phyloP scores from a whole-genome alignment of 345 rosid species.

The Heritiera fomes region DNA sequence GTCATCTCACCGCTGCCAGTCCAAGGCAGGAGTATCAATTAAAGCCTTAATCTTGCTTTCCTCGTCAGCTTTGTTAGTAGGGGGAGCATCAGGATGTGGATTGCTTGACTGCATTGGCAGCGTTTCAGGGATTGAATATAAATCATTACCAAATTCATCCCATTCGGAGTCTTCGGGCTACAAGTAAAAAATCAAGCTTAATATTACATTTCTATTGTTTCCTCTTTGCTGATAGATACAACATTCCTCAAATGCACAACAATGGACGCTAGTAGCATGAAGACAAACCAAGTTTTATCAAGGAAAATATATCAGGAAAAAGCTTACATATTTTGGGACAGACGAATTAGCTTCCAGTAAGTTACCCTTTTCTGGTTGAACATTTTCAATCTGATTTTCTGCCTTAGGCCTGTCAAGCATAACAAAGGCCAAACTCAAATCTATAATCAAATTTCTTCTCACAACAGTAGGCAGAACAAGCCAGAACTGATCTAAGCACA shows the following conservation, averaged over 20 bases:
- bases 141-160: conserved; percentile 98
- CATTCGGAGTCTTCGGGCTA: conserved; percentile 82
- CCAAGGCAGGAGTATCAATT: conserved; percentile 92
- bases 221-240: neutral
- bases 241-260: neutral
- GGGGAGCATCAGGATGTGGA: conserved; percentile 51
- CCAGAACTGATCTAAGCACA: neutral
- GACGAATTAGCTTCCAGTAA: conserved; percentile 52
- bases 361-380: conserved; percentile 51
- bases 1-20: conserved; percentile 91
- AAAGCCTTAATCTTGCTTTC: conserved; percentile 92
- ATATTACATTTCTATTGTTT: neutral
- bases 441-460: conserved; percentile 20
- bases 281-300: neutral
- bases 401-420: conserved; percentile 63
- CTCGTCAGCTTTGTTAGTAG: conserved; percentile 80
- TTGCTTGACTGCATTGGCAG: conserved; percentile 52
- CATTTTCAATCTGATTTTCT: conserved; percentile 51
- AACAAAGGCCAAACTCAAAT: conserved; percentile 31
- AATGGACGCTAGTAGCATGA: neutral
- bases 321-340: conserved; percentile 64
- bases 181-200: conserved; percentile 19
- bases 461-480: conserved; percentile 1
- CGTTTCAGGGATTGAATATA: conserved; percentile 81
- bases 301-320: neutral